Evolutionary conservation across 164 flowering plant species (phyloP), one percentile per base, ranked within the genome.

Genomic region (Dillenia suffruticosa): DNA sequence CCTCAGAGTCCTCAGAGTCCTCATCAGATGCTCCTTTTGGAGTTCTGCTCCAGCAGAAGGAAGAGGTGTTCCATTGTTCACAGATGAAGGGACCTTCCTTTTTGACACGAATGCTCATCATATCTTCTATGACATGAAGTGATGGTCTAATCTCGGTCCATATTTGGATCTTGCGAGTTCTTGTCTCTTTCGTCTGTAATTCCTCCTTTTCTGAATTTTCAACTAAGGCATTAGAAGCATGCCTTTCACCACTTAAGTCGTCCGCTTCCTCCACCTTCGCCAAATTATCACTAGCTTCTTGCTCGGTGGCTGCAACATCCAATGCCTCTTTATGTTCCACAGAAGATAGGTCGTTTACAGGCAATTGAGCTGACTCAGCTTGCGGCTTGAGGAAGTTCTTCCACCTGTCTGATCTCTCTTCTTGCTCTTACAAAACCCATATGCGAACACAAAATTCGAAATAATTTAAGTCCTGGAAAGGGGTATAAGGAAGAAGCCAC

Each of bases 371-470:
- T 65, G 81, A 72, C 68, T 82, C 90, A 14, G 77, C 78, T 62
- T 78, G 90, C 52, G 75, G 79, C 64, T 84, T 82, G 65, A 95
- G 68, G 62, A 95, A 92, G 63, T 70, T 62, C 9, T 74, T 81
- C 99, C 99, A 95, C 72, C 88, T 82, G 12, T 89, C 92, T 60
- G 97, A 88, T 69, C 99, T 85, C 76, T 95, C 99, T 67, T 87
- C 99, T 61, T 95, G 97, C 79, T 95, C 99, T 73, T 88, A 97
- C 99, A 92, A 62, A 56, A 74, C 64, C 47, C 22, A 57, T 8
- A 14, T 24, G 45, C 13, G 8, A n/a, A 11, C 57, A 61, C 59
- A n/a, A 10, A 49, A 32, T 32, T 32, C 0, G 40, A 32, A 32
- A 32, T 32, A 32, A 32, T 32, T 32, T 32, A 5, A 32, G 40